Base-by-base conservation (phyloP, 495 filamentous ascomycete genomes). In the Daldinia decipiens region DNA sequence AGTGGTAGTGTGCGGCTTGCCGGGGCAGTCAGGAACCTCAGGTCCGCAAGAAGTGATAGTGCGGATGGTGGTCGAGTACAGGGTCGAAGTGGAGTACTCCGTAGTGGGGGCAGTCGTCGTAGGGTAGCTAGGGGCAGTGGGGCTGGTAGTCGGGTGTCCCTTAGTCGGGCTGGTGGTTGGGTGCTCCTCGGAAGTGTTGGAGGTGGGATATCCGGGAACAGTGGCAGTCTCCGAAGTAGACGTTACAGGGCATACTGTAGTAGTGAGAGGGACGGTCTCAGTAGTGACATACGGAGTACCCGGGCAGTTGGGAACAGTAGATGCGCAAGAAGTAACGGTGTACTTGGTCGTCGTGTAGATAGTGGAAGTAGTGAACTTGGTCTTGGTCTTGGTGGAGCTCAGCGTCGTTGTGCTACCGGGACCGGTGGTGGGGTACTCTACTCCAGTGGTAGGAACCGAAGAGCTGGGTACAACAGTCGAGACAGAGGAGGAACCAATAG, bases 251-350 rank as follows among this genome's bases (percentile, higher is more conserved):
- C 77, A 80, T 11, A 78, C 72, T 6, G 78, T 80, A 8, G 74
- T 78, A 43, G 71, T 73, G n/a, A 65, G 5, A 24, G 74, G 58
- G 34, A 75, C 67, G 11, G 67, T 77, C 55, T 68, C 60, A 1
- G 75, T 73, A 7, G 70, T 71, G 17, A 68, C 67, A 21, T 59
- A 36, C 9, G 67, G 67, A 2, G 27, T 82, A 32, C 80, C 67
- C 21, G 87, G 85, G 78, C 87, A 88, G 75, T 84, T 65, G 21
- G 72, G 32, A 0, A 73, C 66, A 6, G 62, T 52, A 24, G 72
- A 54, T 4, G 59, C 47, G 56, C 72, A 70, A 17, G 62, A 61
- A 5, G 72, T 75, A 1, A 73, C 59, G 15, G 75, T 77, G 40
- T 51, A 53, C n/a, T 40, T 64, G 0, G 67, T 55, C 2, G 72